These are phyloP conservation scores for Solanum peruvianum DNA, from an alignment of 257 asterid genomes.

Conservation along the genomic window DNA sequence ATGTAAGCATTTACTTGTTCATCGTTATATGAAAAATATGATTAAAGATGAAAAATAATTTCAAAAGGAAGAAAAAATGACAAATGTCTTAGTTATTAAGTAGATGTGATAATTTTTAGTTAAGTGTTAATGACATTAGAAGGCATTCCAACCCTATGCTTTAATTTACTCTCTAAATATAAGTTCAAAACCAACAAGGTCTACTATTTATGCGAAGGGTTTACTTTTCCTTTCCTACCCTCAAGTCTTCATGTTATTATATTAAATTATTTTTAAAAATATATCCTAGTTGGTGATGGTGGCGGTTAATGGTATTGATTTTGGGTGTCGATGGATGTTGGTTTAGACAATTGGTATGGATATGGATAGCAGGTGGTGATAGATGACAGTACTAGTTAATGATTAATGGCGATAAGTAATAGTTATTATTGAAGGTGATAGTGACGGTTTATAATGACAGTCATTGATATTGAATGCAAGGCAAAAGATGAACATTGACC, in stretches of 20 bases:
- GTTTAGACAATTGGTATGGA: neutral
- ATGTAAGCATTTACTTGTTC: neutral
- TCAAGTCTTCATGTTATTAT: neutral
- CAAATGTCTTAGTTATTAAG: neutral
- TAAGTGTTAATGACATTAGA: neutral
- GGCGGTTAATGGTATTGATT: accelerated
- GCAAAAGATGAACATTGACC: too few species aligned
- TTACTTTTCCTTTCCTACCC: neutral
- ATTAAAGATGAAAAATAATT: neutral
- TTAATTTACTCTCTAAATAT: too few species aligned
- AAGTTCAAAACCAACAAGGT: neutral
- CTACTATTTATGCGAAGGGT: neutral
- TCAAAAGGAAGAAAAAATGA: neutral
- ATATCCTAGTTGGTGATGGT: neutral
- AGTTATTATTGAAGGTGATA: too few species aligned
- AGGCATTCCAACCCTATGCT: neutral
- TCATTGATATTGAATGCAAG: neutral
- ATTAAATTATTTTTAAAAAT: neutral
- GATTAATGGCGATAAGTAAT: neutral
- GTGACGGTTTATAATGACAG: too few species aligned
- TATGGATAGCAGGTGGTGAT: accelerated
- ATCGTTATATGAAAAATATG: too few species aligned
- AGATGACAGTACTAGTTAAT: too few species aligned
- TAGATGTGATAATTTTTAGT: too few species aligned
- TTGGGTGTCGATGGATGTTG: neutral